These are phyloP conservation scores for Didymellaceae sp. DNA, from an alignment of 2,329 filamentous ascomycete genomes.

Conservation along the genomic window DNA sequence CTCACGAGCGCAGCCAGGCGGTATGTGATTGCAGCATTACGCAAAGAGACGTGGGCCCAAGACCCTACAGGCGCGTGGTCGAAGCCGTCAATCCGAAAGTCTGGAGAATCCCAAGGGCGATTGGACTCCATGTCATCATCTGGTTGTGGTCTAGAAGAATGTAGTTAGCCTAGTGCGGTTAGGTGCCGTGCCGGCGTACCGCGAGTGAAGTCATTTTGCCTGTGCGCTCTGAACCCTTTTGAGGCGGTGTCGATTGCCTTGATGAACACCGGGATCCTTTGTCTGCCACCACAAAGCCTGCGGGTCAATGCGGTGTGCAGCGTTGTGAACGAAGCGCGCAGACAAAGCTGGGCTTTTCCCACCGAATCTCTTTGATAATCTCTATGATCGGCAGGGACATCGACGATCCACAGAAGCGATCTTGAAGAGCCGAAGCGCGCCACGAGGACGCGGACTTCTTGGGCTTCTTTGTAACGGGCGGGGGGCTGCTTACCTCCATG, in stretches of 20 bases:
- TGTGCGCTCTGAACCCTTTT: constrained; percentile 7
- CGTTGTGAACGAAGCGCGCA: neutral
- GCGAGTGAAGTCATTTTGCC: constrained; percentile 16
- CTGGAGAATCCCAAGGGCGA: constrained; percentile 32
- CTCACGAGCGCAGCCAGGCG: constrained; percentile 12
- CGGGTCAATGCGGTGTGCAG: neutral
- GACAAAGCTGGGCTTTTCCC: neutral
- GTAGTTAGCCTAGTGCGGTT: constrained; percentile 19
- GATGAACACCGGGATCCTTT: constrained; percentile 6
- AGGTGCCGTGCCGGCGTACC: constrained; percentile 16
- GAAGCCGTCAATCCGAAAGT: constrained; percentile 29
- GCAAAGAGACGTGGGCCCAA: constrained; percentile 13
- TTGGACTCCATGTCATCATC: constrained; percentile 39
- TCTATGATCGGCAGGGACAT: constrained; percentile 13
- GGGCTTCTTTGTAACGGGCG: constrained; percentile 15
- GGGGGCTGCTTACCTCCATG: constrained; percentile 43
- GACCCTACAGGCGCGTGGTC: constrained; percentile 19
- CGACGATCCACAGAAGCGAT: constrained; percentile 11
- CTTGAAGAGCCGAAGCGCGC: constrained; percentile 15
- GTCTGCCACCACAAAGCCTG: neutral
- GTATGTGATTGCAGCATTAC: constrained; percentile 14
- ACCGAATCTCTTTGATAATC: neutral
- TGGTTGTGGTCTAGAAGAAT: constrained; percentile 34
- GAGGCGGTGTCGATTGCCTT: constrained; percentile 11
- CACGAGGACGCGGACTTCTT: constrained; percentile 11